Evolutionary conservation across 192 early-diverging fungal genomes (phyloP).

Genomic region (Diversispora eburnea): DNA sequence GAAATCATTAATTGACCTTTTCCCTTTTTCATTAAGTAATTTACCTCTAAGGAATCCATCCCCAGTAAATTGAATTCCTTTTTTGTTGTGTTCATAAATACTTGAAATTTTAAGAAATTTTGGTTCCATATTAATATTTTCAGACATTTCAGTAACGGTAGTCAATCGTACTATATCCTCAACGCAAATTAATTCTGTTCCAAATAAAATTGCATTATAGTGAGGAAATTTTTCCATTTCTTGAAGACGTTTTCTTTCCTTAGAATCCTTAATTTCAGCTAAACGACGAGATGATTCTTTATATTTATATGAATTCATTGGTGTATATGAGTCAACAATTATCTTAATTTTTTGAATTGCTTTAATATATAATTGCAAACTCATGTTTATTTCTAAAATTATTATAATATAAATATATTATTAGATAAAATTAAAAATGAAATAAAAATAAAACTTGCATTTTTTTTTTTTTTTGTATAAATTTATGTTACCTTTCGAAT

Average conservation of each 20-base stretch:
- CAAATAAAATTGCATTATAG: slow-evolving; percentile 1
- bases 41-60: not conserved
- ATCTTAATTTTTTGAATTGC: not conserved
- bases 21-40: not conserved
- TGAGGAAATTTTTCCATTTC: not conserved
- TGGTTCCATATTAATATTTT: not conserved
- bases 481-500: not conserved
- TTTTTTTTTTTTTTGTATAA: not conserved
- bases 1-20: not conserved
- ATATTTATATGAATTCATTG: not conserved
- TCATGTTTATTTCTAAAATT: not conserved
- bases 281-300: not conserved
- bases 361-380: not conserved
- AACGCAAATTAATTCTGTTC: not conserved
- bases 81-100: not conserved
- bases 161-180: slow-evolving; percentile 4
- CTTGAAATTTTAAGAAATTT: not conserved
- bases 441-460: not conserved
- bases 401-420: not conserved
- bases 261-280: not conserved
- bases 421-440: not conserved
- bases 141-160: not conserved
- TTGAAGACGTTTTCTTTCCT: not conserved
- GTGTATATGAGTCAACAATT: not conserved
- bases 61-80: slow-evolving; percentile 19